Evolutionary conservation across 805 yeast species (phyloP), one percentile per base, ranked within the genome.

Genomic region (Naumovozyma dairenensis): DNA sequence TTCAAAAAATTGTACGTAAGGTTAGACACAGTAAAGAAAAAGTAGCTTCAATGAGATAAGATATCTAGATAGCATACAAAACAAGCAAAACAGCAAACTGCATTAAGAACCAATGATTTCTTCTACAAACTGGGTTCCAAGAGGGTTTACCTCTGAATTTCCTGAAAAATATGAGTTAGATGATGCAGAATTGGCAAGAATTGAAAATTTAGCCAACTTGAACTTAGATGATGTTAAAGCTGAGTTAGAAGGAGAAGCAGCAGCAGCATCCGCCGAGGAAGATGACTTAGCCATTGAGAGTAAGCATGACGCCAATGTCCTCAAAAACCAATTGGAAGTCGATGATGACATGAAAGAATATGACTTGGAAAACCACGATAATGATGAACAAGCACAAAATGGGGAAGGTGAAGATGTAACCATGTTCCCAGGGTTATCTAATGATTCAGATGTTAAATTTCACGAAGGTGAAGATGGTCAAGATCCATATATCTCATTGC

Each of bases 71-170:
- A n/a, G n/a, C n/a, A n/a, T n/a, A n/a, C n/a, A n/a, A n/a, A n/a
- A 27, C 14, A 27, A 14, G 19, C 12, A 16, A 25, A 29, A 14
- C 7, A n/a, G n/a, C n/a, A n/a, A n/a, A n/a, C n/a, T n/a, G n/a
- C n/a, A 16, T 9, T 10, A 22, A n/a, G 16, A 8, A 25, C 29
- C 1, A 21, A 86, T 87, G 95, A 80, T 89, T 43, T 85, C 98
- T 25, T 80, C 96, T 18, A 77, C 92, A 31, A 66, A 78, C 33
- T 92, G 98, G 97, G 95, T 89, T 16, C 96, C 97, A 32, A 74
- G 95, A 51, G 98, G 98, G 4, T 81, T 70, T 58, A 93, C 98
- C 19, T 73, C 93, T 25, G 96, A 87, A 58, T 83, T 79, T 53
- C 97, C 98, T 5, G 84, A 76, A 49, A 74, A 80, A 52, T 86